Base-by-base conservation (phyloP, 2,329 filamentous ascomycete genomes). In the Trichoderma simmonsii region DNA sequence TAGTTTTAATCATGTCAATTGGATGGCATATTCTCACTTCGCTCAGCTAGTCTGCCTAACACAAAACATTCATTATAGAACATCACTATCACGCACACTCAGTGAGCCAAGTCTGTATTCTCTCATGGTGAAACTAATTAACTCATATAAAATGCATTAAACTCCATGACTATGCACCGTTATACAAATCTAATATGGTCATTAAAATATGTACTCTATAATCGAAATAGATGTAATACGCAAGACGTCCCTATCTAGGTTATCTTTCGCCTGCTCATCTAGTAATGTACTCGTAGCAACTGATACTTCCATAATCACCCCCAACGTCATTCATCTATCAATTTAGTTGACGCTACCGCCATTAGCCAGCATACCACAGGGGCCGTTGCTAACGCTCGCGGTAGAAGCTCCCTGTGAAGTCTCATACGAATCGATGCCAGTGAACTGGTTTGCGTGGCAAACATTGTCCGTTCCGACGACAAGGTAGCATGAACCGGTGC, bases 401-500 rank as follows among this genome's bases (percentile, higher is more conserved):
- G 4, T 3, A 18, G 36, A 11, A 14, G 14, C 4, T 4, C 66
- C 66, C 3, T n/a, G 21, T 61, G 18, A 7, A 12, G 36, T 32
- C 4, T 51, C 7, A 36, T 60, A 69, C 6, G 7, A 6, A 15
- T 51, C 34, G 3, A 4, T 24, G 12, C 26, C n/a, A 7, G 9
- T n/a, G 26, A 51, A 69, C 34, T 70, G 57, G 67, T 70, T 70
- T 3, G 67, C 67, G n/a, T 70, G 30, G 57, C 67, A 70, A 3
- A 70, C 57, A 7, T 15, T 21, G 18, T 70, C 30, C 8, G 28
- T 28, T 39, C 30, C 34, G 3, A 70, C 57, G 15, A 70, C 14
- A 12, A 36, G 28, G 32, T 4, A 62, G 67, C 67, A 70, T 5
- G 28, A 8, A 11, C 32, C 89, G 75, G 74, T 30, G 15, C 14